A percentile compares a stretch with the other conserved stretches of the same genome.
Evolutionary conservation across 768 basidiomycete species (phyloP).

Genomic region (Boletus rufocinnamomeus): DNA sequence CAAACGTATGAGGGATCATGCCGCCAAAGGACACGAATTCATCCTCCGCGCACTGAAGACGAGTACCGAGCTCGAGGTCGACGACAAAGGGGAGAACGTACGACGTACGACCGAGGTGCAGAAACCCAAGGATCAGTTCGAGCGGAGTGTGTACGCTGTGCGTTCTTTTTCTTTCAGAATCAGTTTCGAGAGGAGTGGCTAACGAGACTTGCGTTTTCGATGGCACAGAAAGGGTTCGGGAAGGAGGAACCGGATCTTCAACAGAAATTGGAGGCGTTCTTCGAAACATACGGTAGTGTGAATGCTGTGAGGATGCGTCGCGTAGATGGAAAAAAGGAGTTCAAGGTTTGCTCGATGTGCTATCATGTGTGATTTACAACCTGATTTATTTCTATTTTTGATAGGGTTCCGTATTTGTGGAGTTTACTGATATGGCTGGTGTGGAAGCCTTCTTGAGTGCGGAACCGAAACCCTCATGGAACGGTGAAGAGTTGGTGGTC

Average conservation of each 20-base stretch:
- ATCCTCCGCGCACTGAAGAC: conserved; percentile 64
- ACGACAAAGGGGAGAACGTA: conserved; percentile 70
- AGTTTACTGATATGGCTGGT: conserved; percentile 72
- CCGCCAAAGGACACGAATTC: conserved; percentile 62
- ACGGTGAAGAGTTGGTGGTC: conserved; percentile 71
- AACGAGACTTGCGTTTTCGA: background rate
- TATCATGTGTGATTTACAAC: background rate
- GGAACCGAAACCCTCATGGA: conserved; percentile 80
- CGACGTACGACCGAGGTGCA: conserved; percentile 74
- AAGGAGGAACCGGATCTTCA: conserved; percentile 66
- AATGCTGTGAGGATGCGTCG: conserved; percentile 89
- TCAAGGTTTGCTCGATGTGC: conserved; percentile 64
- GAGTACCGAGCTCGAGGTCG: conserved; percentile 66
- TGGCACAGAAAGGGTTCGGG: conserved; percentile 82
- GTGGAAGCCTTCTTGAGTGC: conserved; percentile 77
- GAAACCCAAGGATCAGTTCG: conserved; percentile 76
- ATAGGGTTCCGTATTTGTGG: conserved; percentile 90
- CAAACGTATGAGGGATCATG: conserved; percentile 88
- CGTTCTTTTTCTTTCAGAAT: conserved; percentile 38
- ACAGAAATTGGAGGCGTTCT: conserved; percentile 75
- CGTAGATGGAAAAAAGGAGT: conserved; percentile 72
- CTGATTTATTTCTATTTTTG: background rate
- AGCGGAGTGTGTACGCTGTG: conserved; percentile 88
- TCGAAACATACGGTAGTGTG: conserved; percentile 71
- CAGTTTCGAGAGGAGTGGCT: background rate